phyloP scores from a whole-genome alignment of 2,329 filamentous ascomycete species.

The Huntiella decipiens region DNA sequence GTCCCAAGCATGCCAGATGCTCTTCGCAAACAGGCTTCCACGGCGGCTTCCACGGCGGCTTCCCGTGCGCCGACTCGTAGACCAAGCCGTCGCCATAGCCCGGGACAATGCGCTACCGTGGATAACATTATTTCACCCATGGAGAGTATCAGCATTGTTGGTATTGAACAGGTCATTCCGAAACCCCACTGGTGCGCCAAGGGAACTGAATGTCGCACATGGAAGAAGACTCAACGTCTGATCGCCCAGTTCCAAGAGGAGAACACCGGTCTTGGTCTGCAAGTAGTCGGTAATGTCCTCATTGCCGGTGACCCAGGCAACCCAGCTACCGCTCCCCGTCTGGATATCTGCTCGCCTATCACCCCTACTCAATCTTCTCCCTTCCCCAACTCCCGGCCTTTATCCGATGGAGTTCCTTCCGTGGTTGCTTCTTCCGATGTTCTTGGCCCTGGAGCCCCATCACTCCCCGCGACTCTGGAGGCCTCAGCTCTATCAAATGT shows the following conservation, averaged over 20 bases:
- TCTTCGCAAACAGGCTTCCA: conserved; percentile 14
- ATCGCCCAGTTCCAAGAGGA: conserved; percentile 58
- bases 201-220: conserved; percentile 71
- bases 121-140: conserved; percentile 56
- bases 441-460: conserved; percentile 50
- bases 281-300: conserved; percentile 42
- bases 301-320: conserved; percentile 66
- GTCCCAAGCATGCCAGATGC: conserved; percentile 19
- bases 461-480: conserved; percentile 47
- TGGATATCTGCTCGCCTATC: conserved; percentile 11
- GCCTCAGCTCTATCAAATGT: conserved; percentile 53
- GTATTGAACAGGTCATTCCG: conserved; percentile 74
- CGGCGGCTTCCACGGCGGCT: conserved; percentile 13
- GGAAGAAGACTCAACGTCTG: conserved; percentile 58
- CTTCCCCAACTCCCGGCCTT: conserved; percentile 22
- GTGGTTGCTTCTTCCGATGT: conserved; percentile 83
- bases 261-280: conserved; percentile 43
- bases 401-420: conserved; percentile 61
- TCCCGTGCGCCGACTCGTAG: background rate
- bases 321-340: conserved; percentile 35
- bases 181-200: conserved; percentile 72
- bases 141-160: conserved; percentile 79
- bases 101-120: conserved; percentile 17
- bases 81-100: conserved; percentile 3
- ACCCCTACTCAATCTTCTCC: conserved; percentile 5